Conservation (phyloP, 768 basidiomycete genomes). For the Dacryopinax primogenitus region DNA sequence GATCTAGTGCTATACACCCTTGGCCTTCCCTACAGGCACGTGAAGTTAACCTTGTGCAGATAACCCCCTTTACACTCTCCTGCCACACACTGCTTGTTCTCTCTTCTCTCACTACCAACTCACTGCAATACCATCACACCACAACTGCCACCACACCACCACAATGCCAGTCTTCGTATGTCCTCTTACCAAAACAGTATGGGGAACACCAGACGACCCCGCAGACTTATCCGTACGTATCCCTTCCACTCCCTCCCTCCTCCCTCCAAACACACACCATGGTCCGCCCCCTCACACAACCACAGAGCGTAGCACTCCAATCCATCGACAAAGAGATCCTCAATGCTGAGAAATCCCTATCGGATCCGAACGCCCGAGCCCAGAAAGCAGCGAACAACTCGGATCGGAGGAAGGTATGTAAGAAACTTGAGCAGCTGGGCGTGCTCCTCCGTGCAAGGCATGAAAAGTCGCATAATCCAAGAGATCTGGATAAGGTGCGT, state of each 20-base stretch:
- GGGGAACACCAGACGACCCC: not conserved
- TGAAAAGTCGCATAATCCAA: not conserved
- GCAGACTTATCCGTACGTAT: not conserved
- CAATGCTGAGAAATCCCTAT: not conserved
- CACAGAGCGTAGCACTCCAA: not conserved
- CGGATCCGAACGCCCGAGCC: not conserved
- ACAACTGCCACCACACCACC: not conserved
- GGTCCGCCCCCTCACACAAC: not conserved
- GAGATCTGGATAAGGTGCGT: conserved; percentile 5
- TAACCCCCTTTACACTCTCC: no score
- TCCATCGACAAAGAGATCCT: not conserved
- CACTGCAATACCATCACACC: no score
- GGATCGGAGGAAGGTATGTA: not conserved
- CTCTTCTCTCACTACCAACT: no score
- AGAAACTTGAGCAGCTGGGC: not conserved
- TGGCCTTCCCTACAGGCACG: no score
- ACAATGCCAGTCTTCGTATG: not conserved
- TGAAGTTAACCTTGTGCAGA: no score
- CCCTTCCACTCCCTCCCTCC: not conserved
- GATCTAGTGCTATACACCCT: no score
- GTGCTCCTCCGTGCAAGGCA: not conserved
- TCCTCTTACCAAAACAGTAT: not conserved
- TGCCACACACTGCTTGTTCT: no score
- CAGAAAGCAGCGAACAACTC: not conserved
- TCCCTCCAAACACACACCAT: not conserved